Percentiles rank a stretch among this genome's conserved stretches.
phyloP scores from a whole-genome alignment of 176 grass and related monocot genomes.

The Triticum urartu region DNA sequence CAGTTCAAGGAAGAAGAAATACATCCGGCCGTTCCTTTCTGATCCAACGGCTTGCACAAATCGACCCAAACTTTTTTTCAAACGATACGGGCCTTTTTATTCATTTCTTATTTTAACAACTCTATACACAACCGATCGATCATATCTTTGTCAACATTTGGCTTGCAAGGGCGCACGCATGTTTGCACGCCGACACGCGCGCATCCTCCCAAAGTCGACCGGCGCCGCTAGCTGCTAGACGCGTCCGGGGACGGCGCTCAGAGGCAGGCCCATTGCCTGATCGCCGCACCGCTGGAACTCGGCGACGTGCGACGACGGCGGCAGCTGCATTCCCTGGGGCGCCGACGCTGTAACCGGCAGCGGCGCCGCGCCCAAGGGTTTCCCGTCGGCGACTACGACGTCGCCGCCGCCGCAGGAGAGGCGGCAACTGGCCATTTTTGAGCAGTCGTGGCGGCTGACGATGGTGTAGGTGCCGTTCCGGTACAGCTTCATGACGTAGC shows the following conservation, averaged over 20 bases:
- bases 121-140: neutral
- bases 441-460: slow-evolving; percentile 18
- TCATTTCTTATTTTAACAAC: too few relatives aligned
- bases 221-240: neutral
- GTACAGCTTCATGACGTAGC: slow-evolving; percentile 54
- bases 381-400: neutral
- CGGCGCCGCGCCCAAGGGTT: neutral
- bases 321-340: neutral
- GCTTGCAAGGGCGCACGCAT: neutral
- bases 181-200: neutral
- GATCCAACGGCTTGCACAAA: too few relatives aligned
- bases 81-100: neutral
- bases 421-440: slow-evolving; percentile 5
- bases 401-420: slow-evolving; percentile 34
- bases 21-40: too few relatives aligned
- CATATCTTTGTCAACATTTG: neutral
- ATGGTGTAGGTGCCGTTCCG: slow-evolving; percentile 28
- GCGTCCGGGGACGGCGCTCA: neutral
- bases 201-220: neutral
- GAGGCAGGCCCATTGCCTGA: neutral
- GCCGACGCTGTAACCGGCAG: neutral
- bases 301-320: neutral
- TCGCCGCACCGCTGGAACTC: slow-evolving; percentile 30
- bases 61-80: too few relatives aligned
- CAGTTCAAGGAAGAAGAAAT: too few relatives aligned